Base-by-base conservation (phyloP, 257 asterid species). In the Fraxinus cuspidata region DNA sequence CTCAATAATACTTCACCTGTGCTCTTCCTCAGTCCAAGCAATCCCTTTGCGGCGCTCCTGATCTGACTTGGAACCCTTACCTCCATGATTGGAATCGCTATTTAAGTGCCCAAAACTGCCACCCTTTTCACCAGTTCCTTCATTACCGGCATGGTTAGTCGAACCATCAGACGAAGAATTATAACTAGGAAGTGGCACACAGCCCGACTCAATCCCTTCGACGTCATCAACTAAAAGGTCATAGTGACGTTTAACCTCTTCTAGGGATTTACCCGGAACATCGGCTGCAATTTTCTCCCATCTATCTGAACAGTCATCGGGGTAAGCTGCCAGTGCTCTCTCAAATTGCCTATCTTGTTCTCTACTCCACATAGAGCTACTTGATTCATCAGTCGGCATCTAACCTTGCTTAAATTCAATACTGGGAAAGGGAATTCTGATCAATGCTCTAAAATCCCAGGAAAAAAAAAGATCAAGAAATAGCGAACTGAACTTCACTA, bases 1-100 rank as follows among this genome's bases (percentile, higher is more conserved):
- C 31, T 29, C 67, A 75, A 13, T 40, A 38, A 72, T 71, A 27
- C 70, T 47, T 82, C 70, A 95, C 99, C 97, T 88, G 85, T 96
- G 99, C 77, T 96, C 99, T 51, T 96, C 99, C 84, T 96, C 99
- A 8, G 98, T 93, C 98, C 98, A 93, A 74, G 97, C 96, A 83
- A 92, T 92, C 79, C 98, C 98, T 77, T 93, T 92, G 16, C 97
- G 94, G 6, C 99, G 96, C 78, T 94, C 97, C 86, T 91, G 96
- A 71, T 95, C 96, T 5, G 91, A 81, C 77, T 71, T 89, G 7
- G 90, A 89, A 80, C 85, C 65, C 84, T 91, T 93, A 49, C 90
- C 88, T 75, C 91, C 96, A 23, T 79, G 84, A 84, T 81, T 81
- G 28, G 90, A 80, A 70, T 90, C 97, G 29, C 77, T 42, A 47